phyloP scores from a whole-genome alignment of 2,329 filamentous ascomycete species.

The Calonectria leucothoes region DNA sequence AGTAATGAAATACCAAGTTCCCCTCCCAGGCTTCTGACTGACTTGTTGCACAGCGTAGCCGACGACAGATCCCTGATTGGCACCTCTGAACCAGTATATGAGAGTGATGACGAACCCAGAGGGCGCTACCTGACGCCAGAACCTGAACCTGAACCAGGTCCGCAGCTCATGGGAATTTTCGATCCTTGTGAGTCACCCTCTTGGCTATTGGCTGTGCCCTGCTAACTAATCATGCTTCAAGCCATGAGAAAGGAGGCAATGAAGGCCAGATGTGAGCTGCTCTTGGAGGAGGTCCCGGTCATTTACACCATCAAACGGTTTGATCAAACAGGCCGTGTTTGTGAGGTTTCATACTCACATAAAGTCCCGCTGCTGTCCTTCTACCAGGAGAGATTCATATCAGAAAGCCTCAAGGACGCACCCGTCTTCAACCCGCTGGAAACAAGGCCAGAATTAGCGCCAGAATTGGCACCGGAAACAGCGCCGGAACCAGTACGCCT shows the following conservation, averaged over 20 bases:
- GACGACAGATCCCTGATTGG: too few species aligned
- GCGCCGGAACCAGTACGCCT: slow-evolving; percentile 18
- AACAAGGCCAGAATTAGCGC: too few species aligned
- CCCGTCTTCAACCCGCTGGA: background rate
- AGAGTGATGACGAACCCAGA: background rate
- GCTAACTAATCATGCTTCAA: background rate
- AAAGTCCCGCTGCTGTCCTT: background rate
- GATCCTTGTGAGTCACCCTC: background rate
- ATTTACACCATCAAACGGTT: background rate
- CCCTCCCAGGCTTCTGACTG: background rate
- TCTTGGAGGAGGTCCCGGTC: background rate
- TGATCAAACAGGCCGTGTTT: background rate
- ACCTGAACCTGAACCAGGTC: background rate
- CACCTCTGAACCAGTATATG: too few species aligned
- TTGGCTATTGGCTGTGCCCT: background rate
- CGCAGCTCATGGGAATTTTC: background rate
- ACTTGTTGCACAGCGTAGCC: background rate
- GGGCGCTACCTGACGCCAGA: background rate
- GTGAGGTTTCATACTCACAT: accelerated
- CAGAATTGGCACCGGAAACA: too few species aligned
- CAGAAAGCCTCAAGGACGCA: background rate
- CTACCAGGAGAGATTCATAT: background rate
- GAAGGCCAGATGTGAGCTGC: background rate
- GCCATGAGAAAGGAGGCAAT: background rate
- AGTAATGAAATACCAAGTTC: background rate